phyloP scores from a whole-genome alignment of 2,329 filamentous ascomycete genomes.

The Colletotrichum godetiae region DNA sequence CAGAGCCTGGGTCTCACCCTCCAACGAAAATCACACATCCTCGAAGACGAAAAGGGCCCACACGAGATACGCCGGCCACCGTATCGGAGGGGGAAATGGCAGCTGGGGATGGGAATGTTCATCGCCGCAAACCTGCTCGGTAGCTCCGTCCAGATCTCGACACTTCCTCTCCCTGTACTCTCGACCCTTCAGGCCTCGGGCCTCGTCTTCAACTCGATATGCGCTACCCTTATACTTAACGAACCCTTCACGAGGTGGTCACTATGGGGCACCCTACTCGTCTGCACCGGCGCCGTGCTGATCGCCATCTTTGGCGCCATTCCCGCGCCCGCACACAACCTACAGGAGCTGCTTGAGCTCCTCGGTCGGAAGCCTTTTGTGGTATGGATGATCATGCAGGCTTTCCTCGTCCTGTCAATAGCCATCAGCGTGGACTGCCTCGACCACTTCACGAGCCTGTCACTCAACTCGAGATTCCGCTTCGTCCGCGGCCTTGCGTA shows the following conservation, averaged over 20 bases:
- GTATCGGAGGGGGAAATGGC: constrained; percentile 92
- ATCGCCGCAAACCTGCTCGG: constrained; percentile 93
- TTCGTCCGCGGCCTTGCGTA: constrained; percentile 87
- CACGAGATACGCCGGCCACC: constrained; percentile 86
- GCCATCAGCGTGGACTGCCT: constrained; percentile 71
- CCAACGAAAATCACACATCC: constrained; percentile 96
- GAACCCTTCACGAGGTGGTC: constrained; percentile 96
- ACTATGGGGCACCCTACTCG: constrained; percentile 88
- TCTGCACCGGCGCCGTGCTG: constrained; percentile 87
- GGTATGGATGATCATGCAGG: constrained; percentile 88
- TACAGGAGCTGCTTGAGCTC: constrained; percentile 83
- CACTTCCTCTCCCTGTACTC: constrained; percentile 90
- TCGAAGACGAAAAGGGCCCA: constrained; percentile 92
- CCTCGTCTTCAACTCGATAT: constrained; percentile 98
- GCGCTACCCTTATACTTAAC: constrained; percentile 90
- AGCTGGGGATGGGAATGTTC: constrained; percentile 98
- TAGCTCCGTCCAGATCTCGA: constrained; percentile 97
- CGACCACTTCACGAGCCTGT: constrained; percentile 62
- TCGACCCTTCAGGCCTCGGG: constrained; percentile 96
- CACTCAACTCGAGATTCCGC: constrained; percentile 74
- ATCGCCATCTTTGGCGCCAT: constrained; percentile 96
- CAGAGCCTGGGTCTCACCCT: constrained; percentile 95
- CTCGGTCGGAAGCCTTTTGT: constrained; percentile 82
- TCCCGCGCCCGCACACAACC: constrained; percentile 88
- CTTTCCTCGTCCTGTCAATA: constrained; percentile 76